phyloP scores from a whole-genome alignment of 2,329 filamentous ascomycete species.

The Elsinoe australis region DNA sequence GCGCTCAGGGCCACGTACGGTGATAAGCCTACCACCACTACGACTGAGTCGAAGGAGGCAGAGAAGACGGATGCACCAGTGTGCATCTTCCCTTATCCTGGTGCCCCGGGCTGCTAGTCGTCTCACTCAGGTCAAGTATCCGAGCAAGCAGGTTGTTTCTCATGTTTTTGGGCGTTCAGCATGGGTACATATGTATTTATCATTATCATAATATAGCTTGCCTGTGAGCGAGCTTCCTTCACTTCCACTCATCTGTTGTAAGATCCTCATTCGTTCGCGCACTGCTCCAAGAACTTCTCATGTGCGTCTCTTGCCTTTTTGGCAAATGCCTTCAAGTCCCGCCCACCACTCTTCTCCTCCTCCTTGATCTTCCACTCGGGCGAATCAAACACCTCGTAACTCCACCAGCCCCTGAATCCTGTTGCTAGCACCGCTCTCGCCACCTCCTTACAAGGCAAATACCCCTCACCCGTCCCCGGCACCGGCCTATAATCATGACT shows the following conservation, averaged over 20 bases:
- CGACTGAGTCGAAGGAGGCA: background rate
- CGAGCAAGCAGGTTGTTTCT: too few species aligned
- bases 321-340: constrained; percentile 31
- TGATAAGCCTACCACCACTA: background rate
- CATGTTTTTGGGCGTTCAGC: too few species aligned
- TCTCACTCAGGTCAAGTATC: background rate
- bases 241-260: background rate
- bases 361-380: constrained; percentile 47
- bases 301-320: constrained; percentile 28
- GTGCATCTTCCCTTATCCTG: constrained; percentile 4
- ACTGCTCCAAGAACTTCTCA: constrained; percentile 37
- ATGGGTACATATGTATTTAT: too few species aligned
- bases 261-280: constrained; percentile 22
- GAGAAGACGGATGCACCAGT: constrained; percentile 6
- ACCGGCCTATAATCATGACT: constrained; percentile 63
- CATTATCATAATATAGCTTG: too few species aligned
- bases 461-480: constrained; percentile 63
- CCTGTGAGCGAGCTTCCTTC: background rate
- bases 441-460: constrained; percentile 60
- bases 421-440: constrained; percentile 58
- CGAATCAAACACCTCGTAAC: constrained; percentile 63
- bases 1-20: background rate
- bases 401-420: constrained; percentile 60
- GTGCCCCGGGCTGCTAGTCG: constrained; percentile 2
- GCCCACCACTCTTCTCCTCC: constrained; percentile 32